phyloP scores from a whole-genome alignment of 1,284 basidiomycete genomes.

The Afroboletus lepidellus region DNA sequence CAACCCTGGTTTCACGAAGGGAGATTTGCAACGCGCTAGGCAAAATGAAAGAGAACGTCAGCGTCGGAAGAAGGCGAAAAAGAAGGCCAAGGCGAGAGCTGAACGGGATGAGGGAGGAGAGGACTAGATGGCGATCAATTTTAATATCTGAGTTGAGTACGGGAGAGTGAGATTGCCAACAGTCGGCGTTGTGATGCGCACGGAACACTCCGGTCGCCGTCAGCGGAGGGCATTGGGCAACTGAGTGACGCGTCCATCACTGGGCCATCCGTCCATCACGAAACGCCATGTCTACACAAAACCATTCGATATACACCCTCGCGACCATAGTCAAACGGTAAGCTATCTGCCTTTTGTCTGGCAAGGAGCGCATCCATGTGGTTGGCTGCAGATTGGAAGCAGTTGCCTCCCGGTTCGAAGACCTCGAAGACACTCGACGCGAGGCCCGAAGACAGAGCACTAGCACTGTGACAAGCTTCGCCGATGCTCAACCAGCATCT shows the following conservation, averaged over 20 bases:
- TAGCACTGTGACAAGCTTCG: slow-evolving; percentile 31
- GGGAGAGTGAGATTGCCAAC: not conserved
- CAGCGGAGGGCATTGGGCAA: not conserved
- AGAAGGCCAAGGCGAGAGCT: slow-evolving; percentile 43
- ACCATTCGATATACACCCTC: slow-evolving; percentile 55
- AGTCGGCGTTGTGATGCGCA: not conserved
- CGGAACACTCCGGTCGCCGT: slow-evolving; percentile 22
- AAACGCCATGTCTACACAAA: slow-evolving; percentile 34
- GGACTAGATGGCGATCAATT: slow-evolving; percentile 11
- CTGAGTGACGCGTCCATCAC: not conserved
- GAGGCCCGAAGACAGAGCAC: slow-evolving; percentile 26
- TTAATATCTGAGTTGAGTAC: not conserved
- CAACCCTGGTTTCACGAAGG: slow-evolving; percentile 76
- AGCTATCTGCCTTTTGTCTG: slow-evolving; percentile 21
- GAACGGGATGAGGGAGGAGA: slow-evolving; percentile 2
- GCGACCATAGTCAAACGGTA: slow-evolving; percentile 85
- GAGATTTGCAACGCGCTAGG: slow-evolving; percentile 61
- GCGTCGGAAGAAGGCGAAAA: slow-evolving; percentile 68
- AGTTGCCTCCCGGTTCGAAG: slow-evolving; percentile 92
- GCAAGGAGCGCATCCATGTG: slow-evolving; percentile 5
- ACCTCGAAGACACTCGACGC: slow-evolving; percentile 62
- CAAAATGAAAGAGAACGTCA: slow-evolving; percentile 70
- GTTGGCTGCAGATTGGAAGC: slow-evolving; percentile 70
- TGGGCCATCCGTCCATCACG: not conserved
- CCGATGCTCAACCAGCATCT: slow-evolving; percentile 33